Base-by-base conservation (phyloP, 164 flowering plant species). In the Amborella trichopoda region DNA sequence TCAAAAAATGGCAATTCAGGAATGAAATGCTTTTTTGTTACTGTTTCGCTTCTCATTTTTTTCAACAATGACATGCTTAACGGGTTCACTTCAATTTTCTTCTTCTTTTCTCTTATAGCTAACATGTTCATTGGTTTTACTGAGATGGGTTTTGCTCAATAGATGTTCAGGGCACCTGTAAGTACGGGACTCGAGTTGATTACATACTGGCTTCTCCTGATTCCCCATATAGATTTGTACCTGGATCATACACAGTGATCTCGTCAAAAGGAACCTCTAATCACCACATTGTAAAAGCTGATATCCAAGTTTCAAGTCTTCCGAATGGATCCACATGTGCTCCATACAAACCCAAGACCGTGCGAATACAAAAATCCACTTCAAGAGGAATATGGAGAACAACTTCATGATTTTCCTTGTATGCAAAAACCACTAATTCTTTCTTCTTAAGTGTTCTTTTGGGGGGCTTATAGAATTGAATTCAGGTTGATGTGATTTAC, bases 151-250 rank as follows among this genome's bases (percentile, higher is more conserved):
- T n/a, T n/a, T n/a, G n/a, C n/a, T n/a, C n/a, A 8, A 22, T 68
- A 91, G 99, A 76, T 69, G 95, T 91, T 46, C 99, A 91, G 46
- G 99, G 99, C 32, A 91, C 99, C 1, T 87, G 96, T 73, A 91
- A 84, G 63, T 87, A 91, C 33, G 99, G 99, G 18, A 91, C 99
- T 0, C 54, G 99, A 48, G 83, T 87, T 2, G 99, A 91, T 45
- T 91, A 91, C 73, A 66, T 91, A 42, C 28, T 91, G 48, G 66
- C 81, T 16, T 82, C 99, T 1, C 67, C 81, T 2, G 56, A 68
- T 23, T 76, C 83, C 1, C 82, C 84, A 0, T 90, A 75, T 66
- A 69, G 73, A 55, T 90, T 86, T 48, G 78, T 81, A 33, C 95
- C 90, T 0, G 87, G 90, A 13, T 87, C 96, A 12, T 91, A 87